Conservation (phyloP, 352 stramenopile genomes). For the Globisporangium solare region DNA sequence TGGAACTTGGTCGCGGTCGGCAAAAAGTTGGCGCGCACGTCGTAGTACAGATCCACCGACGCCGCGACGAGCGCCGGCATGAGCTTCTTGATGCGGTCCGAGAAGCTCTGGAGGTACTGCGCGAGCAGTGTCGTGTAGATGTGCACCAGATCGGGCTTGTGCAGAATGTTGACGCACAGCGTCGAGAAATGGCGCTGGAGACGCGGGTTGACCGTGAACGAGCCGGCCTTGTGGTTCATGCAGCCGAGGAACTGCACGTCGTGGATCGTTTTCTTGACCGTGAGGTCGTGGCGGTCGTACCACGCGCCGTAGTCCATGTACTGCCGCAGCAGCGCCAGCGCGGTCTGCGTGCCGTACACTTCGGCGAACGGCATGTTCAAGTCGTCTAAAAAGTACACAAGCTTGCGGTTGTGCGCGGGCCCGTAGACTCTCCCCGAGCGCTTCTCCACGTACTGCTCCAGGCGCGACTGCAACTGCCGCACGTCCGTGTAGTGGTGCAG, state of each 20-base stretch:
- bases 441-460: constrained; percentile 87
- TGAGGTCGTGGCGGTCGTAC: constrained; percentile 87
- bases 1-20: constrained; percentile 91
- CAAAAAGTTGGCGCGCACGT: constrained; percentile 76
- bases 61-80: constrained; percentile 61
- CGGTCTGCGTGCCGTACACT: constrained; percentile 87
- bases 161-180: constrained; percentile 66
- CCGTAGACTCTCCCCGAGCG: constrained; percentile 82
- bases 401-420: constrained; percentile 64
- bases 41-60: constrained; percentile 77
- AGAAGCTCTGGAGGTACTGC: constrained; percentile 66
- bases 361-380: constrained; percentile 89
- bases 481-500: constrained; percentile 90
- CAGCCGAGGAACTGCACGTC: constrained; percentile 84
- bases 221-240: constrained; percentile 91
- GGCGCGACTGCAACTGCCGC: constrained; percentile 59
- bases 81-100: constrained; percentile 76
- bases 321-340: constrained; percentile 85
- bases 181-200: constrained; percentile 88
- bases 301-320: constrained; percentile 90
- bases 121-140: constrained; percentile 71
- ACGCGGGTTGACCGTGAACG: constrained; percentile 83
- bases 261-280: constrained; percentile 84
- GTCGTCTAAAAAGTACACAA: constrained; percentile 90
- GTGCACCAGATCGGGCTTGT: constrained; percentile 47